Conservation (phyloP, 2,329 filamentous ascomycete genomes). For the Pyrenophora teres region DNA sequence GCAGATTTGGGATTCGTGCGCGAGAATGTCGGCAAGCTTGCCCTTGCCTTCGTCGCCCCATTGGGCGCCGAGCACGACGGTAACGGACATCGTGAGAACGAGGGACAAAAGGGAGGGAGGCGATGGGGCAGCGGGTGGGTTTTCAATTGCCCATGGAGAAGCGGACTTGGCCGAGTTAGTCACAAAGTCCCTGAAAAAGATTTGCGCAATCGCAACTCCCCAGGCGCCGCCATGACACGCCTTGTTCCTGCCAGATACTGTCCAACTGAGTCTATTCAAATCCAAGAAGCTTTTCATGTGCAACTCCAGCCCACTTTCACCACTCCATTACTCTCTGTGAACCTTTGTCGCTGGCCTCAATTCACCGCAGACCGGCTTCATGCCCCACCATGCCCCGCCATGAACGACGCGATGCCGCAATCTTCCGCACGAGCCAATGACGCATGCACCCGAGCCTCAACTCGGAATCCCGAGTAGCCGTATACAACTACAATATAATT, state of each 20-base stretch:
- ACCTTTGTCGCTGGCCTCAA: neutral
- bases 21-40: conserved; percentile 64
- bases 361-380: conserved; percentile 1
- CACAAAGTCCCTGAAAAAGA: conserved; percentile 5
- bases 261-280: too few relatives aligned
- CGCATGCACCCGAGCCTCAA: conserved; percentile 6
- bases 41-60: conserved; percentile 66
- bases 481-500: too few relatives aligned
- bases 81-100: conserved; percentile 53
- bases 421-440: conserved; percentile 20
- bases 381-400: conserved; percentile 24
- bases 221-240: neutral
- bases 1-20: conserved; percentile 59
- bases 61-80: conserved; percentile 64
- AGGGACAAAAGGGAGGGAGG: conserved; percentile 10
- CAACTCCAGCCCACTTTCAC: neutral
- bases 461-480: too few relatives aligned
- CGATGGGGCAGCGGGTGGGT: conserved; percentile 24
- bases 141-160: conserved; percentile 26
- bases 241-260: neutral
- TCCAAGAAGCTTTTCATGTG: too few relatives aligned
- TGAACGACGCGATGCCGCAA: conserved; percentile 17
- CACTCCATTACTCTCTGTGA: neutral
- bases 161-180: conserved; percentile 23
- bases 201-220: neutral